Evolutionary conservation across 129 eudicot species (phyloP), one percentile per base, ranked within the genome.

Genomic region (Arctium minus): DNA sequence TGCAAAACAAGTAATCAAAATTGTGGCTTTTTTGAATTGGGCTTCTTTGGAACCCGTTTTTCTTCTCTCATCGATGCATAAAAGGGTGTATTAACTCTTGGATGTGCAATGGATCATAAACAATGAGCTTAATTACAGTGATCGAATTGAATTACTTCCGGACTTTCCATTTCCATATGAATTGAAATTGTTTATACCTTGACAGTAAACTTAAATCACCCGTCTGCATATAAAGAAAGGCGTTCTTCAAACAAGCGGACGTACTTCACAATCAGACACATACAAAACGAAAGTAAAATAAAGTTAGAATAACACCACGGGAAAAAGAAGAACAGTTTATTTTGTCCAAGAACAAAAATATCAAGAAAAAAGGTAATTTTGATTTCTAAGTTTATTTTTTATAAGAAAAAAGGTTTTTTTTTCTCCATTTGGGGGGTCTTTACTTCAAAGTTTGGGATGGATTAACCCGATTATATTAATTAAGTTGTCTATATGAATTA

Each of bases 181-280:
- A 3, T 15, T 60, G 68, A 60, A 60, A 60, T 60, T 60, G 68
- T n/a, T 53, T 11, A 48, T 39, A 92, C 22, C 90, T 91, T 8
- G 97, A 94, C 69, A 92, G 88, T 5, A 74, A 46, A 76, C 88
- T 88, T 0, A 84, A 74, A 87, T 92, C 97, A 0, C 97, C 97
- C 0, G 97, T 92, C 77, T 90, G 87, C 65, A 8, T 15, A 74
- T 92, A 90, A 64, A 18, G 73, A 15, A 85, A 9, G 5, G 74
- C 87, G 60, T 90, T 87, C 1, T 71, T 70, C 3, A 89, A 82
- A 72, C 97, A 92, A 53, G 71, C 70, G 6, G 75, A 76, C 18
- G 89, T 84, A 74, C 97, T 92, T 78, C 88, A 79, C 7, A 60
- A 60, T 60, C 8, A 60, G 27, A 53, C 68, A 60, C n/a, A 60